A percentile compares a stretch with the other conserved stretches of the same genome.
Evolutionary conservation across 306 rosid species (phyloP).

Genomic region (Inga leiocalycina): DNA sequence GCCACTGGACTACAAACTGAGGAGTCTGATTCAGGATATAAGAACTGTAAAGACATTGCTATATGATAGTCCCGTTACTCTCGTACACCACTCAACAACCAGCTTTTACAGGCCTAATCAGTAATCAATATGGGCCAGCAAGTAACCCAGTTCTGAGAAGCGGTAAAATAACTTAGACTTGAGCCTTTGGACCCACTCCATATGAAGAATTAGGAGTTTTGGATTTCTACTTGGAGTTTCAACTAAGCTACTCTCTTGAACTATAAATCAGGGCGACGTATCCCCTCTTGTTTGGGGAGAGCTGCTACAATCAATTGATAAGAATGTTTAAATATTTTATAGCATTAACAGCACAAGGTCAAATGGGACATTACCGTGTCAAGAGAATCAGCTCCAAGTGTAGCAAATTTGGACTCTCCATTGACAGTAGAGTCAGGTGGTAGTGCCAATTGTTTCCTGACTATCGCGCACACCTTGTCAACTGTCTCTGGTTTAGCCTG

Average conservation of each 20-base stretch:
- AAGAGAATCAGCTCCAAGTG: conserved; percentile 93
- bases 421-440: conserved; percentile 47
- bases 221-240: neutral
- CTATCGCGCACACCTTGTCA: conserved; percentile 63
- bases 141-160: neutral
- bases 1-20: neutral
- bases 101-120: neutral
- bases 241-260: neutral
- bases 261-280: neutral
- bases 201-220: neutral
- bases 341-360: neutral
- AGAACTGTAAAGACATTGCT: conserved; percentile 1
- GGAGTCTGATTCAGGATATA: neutral
- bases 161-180: neutral
- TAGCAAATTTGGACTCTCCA: conserved; percentile 69
- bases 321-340: neutral
- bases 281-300: neutral
- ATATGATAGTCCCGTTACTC: neutral
- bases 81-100: neutral
- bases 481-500: conserved; percentile 88
- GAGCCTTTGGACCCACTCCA: neutral
- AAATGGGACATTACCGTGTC: conserved; percentile 63
- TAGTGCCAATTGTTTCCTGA: conserved; percentile 83
- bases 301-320: neutral
- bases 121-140: neutral